These are phyloP conservation scores for Fistulifera pelliculosa DNA, from an alignment of 108 stramenopile genomes.

Conservation along the genomic window DNA sequence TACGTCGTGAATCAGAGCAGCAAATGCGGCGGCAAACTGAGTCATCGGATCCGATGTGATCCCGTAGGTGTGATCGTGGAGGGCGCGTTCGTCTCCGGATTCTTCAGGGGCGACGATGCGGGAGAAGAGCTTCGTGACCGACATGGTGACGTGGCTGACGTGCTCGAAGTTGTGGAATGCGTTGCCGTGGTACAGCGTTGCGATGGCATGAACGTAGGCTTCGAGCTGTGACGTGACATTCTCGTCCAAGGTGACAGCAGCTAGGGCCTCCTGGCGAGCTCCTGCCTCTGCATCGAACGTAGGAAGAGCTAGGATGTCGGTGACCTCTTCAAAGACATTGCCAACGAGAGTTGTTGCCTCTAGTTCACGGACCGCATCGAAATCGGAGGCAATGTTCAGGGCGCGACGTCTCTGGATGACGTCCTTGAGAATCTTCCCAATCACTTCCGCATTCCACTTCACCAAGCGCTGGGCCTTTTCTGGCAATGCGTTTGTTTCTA, in stretches of 20 bases:
- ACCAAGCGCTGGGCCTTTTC: conserved; percentile 5
- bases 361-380: background rate
- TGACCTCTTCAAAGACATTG: conserved; percentile 6
- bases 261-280: background rate
- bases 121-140: conserved; percentile 4
- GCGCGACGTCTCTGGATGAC: background rate
- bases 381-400: background rate
- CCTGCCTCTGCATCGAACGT: conserved; percentile 4
- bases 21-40: conserved; percentile 39
- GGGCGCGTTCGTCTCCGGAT: background rate
- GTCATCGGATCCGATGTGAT: conserved; percentile 47
- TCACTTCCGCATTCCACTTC: conserved; percentile 4
- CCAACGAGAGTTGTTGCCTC: background rate
- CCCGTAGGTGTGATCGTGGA: conserved; percentile 32
- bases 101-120: conserved; percentile 8
- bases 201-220: conserved; percentile 22
- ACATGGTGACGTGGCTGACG: conserved; percentile 10
- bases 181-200: conserved; percentile 25
- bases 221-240: conserved; percentile 25
- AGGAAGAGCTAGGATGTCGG: conserved; percentile 11
- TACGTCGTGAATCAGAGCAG: conserved; percentile 57
- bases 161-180: conserved; percentile 21
- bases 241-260: conserved; percentile 4
- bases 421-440: conserved; percentile 1
- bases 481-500: background rate